Evolutionary conservation across 495 filamentous ascomycete genomes (phyloP).

Genomic region (Cenococcum geophilum): DNA sequence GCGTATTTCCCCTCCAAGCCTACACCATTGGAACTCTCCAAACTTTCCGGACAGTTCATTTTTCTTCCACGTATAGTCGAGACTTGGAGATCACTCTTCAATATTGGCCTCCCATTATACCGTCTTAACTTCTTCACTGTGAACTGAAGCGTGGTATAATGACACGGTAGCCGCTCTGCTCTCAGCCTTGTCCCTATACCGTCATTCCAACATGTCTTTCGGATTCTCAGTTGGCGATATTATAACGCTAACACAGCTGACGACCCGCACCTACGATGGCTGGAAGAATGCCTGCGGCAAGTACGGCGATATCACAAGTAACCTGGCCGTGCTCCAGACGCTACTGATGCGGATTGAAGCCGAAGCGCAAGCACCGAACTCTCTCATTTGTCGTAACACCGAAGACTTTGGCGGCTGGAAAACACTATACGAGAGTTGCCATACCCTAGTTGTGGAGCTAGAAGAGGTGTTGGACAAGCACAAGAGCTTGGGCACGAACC

Average conservation of each 20-base stretch:
- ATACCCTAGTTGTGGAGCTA: background rate
- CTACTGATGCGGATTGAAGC: background rate
- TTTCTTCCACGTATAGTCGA: no score
- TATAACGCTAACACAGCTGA: background rate
- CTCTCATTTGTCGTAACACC: background rate
- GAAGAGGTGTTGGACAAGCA: constrained; percentile 5
- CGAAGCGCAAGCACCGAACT: constrained; percentile 6
- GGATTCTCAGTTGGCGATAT: constrained; percentile 10
- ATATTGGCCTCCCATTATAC: no score
- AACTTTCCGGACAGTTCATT: no score
- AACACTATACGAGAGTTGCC: background rate
- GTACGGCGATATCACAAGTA: constrained; percentile 4
- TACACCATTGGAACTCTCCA: no score
- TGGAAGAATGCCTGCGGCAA: constrained; percentile 14
- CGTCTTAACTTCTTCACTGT: no score
- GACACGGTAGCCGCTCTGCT: no score
- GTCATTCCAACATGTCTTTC: constrained; percentile 10
- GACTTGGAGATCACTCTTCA: no score
- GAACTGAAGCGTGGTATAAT: no score
- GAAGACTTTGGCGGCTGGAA: constrained; percentile 8
- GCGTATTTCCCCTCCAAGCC: no score
- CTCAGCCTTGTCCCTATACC: background rate
- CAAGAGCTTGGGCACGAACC: constrained; percentile 4
- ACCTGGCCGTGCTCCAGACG: constrained; percentile 3
- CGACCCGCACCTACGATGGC: background rate